Evolutionary conservation across 495 filamentous ascomycete genomes (phyloP).

Genomic region (Bathelium albidoporum): DNA sequence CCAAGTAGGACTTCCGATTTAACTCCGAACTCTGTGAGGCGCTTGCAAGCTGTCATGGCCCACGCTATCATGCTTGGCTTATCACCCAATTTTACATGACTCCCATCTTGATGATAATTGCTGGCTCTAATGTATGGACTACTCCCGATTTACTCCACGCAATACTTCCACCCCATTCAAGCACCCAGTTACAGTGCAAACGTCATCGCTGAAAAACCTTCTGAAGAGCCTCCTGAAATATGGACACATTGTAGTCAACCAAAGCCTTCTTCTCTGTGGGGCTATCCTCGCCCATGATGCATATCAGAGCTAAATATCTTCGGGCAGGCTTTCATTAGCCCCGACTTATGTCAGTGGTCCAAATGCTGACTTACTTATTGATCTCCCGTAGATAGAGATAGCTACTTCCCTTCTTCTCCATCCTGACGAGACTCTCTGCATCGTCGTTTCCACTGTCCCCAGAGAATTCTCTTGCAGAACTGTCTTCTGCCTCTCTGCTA

Average conservation of each 20-base stretch:
- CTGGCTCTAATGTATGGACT: not conserved
- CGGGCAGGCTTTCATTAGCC: constrained; percentile 1
- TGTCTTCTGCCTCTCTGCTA: constrained; percentile 47
- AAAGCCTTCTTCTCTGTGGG: constrained; percentile 32
- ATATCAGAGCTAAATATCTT: constrained; percentile 35
- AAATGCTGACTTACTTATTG: constrained; percentile 53
- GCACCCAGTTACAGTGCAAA: too few relatives aligned
- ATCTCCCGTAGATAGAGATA: constrained; percentile 79
- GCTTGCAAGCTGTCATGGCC: not conserved
- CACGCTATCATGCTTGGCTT: too few relatives aligned
- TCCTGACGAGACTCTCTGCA: constrained; percentile 67
- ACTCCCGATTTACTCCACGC: not conserved
- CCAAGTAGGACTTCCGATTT: too few relatives aligned
- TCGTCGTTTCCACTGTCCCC: constrained; percentile 52
- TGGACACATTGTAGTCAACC: constrained; percentile 38
- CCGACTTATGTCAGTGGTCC: too few relatives aligned
- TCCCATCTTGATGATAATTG: too few relatives aligned
- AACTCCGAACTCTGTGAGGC: too few relatives aligned
- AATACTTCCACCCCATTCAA: too few relatives aligned
- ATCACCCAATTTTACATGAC: too few relatives aligned
- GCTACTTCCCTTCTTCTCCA: constrained; percentile 63
- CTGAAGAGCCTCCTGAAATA: constrained; percentile 33
- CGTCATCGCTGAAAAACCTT: constrained; percentile 30
- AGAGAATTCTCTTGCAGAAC: constrained; percentile 50
- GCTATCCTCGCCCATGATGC: constrained; percentile 37